These are phyloP conservation scores for Fusarium sp. DNA, from an alignment of 2,329 filamentous ascomycete species.

Conservation along the genomic window DNA sequence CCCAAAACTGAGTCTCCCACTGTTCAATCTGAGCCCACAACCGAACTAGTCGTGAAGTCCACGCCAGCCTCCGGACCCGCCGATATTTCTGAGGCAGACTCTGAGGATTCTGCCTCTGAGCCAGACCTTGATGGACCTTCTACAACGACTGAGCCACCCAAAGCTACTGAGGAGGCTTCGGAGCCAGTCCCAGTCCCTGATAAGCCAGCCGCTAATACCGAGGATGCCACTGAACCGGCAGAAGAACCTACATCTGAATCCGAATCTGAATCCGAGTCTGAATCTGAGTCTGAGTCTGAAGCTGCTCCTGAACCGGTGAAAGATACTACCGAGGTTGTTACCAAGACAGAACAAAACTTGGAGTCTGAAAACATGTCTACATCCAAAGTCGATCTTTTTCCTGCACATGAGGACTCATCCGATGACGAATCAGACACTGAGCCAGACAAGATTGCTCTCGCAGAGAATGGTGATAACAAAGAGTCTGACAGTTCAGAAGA, in stretches of 20 bases:
- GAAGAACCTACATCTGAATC: slow-evolving; percentile 8
- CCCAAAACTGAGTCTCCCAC: neutral
- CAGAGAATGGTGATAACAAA: slow-evolving; percentile 1
- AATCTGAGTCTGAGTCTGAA: neutral
- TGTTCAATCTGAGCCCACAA: neutral
- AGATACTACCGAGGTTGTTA: neutral
- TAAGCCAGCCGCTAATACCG: neutral
- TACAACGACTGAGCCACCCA: neutral
- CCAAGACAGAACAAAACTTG: neutral
- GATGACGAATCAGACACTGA: slow-evolving; percentile 2
- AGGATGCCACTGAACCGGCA: neutral
- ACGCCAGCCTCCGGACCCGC: neutral
- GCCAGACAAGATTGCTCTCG: neutral
- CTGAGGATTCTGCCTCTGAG: neutral
- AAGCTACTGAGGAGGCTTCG: neutral
- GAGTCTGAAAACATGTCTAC: neutral
- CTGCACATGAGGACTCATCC: slow-evolving; percentile 1
- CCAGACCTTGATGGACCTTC: neutral
- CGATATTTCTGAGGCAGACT: neutral
- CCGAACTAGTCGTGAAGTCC: neutral
- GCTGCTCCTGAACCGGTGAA: neutral
- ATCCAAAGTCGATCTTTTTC: neutral
- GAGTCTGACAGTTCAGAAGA: neutral
- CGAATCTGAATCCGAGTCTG: neutral
- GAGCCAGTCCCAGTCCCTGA: neutral